A percentile compares a stretch with the other conserved stretches of the same genome.
Conservation (phyloP, 1,284 basidiomycete species). For the Cutaneotrichosporon sp. region DNA sequence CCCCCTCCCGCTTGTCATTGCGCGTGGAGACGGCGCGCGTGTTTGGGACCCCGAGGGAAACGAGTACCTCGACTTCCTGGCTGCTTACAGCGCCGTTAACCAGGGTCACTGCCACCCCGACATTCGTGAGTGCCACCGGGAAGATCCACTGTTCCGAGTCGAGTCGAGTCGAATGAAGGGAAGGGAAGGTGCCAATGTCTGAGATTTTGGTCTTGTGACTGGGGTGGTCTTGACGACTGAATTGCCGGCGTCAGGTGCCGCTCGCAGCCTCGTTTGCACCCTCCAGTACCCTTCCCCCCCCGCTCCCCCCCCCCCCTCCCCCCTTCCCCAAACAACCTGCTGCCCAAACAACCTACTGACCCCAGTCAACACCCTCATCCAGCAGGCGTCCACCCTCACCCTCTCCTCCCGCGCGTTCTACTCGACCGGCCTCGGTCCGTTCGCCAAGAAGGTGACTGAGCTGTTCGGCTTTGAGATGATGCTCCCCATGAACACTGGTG, state of each 20-base stretch:
- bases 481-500: conserved; percentile 99
- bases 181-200: no score
- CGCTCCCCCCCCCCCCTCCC: no score
- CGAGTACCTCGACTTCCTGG: conserved; percentile 93
- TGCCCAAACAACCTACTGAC: not conserved
- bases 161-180: no score
- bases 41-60: conserved; percentile 96
- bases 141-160: no score
- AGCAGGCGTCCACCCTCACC: conserved; percentile 86
- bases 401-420: conserved; percentile 96
- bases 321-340: no score
- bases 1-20: conserved; percentile 91
- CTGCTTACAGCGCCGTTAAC: conserved; percentile 91
- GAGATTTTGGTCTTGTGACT: no score
- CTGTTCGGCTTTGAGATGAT: conserved; percentile 92
- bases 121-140: conserved; percentile 38
- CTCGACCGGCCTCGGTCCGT: conserved; percentile 84
- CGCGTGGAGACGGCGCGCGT: conserved; percentile 81
- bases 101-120: conserved; percentile 92
- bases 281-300: no score
- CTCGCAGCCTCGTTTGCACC: no score
- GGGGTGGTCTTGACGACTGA: no score
- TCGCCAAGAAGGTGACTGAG: conserved; percentile 79
- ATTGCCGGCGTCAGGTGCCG: no score
- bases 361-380: conserved; percentile 76